phyloP scores from a whole-genome alignment of 2,329 filamentous ascomycete genomes.

The Coniochaeta sp. region DNA sequence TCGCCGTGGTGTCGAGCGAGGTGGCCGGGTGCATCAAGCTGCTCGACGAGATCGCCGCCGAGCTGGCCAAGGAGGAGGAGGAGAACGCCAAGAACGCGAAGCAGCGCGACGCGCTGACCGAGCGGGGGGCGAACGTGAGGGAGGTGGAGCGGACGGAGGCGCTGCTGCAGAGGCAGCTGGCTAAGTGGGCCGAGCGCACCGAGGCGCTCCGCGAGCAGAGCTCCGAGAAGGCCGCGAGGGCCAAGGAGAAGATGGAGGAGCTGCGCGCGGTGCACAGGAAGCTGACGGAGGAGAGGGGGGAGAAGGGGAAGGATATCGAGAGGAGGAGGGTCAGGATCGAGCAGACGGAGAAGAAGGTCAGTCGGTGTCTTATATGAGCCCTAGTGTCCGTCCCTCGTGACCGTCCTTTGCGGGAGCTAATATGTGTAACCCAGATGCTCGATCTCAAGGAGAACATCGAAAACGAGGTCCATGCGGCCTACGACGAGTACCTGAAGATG shows the following conservation, averaged over 20 bases:
- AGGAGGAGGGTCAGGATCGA: constrained; percentile 87
- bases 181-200: constrained; percentile 80
- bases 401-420: constrained; percentile 16
- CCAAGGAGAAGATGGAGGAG: constrained; percentile 86
- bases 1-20: constrained; percentile 74
- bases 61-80: constrained; percentile 86
- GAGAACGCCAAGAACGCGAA: constrained; percentile 72
- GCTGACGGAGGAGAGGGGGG: constrained; percentile 75
- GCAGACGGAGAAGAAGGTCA: constrained; percentile 96
- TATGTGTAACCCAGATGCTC: constrained; percentile 62
- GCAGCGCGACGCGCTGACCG: constrained; percentile 80
- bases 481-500: constrained; percentile 96
- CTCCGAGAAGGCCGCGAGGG: constrained; percentile 70
- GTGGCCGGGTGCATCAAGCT: constrained; percentile 84
- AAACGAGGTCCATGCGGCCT: constrained; percentile 80
- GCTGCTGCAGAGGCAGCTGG: constrained; percentile 74
- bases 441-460: constrained; percentile 98
- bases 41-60: constrained; percentile 77
- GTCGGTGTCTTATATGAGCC: constrained; percentile 12
- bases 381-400: too few relatives aligned
- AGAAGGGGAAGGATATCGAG: constrained; percentile 90
- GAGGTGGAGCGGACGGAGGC: constrained; percentile 87
- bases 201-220: constrained; percentile 76
- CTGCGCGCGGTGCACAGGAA: constrained; percentile 71
- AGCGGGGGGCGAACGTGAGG: constrained; percentile 80